Base-by-base conservation (phyloP, 176 grass and related monocot species). In the Oryza rufipogon region DNA sequence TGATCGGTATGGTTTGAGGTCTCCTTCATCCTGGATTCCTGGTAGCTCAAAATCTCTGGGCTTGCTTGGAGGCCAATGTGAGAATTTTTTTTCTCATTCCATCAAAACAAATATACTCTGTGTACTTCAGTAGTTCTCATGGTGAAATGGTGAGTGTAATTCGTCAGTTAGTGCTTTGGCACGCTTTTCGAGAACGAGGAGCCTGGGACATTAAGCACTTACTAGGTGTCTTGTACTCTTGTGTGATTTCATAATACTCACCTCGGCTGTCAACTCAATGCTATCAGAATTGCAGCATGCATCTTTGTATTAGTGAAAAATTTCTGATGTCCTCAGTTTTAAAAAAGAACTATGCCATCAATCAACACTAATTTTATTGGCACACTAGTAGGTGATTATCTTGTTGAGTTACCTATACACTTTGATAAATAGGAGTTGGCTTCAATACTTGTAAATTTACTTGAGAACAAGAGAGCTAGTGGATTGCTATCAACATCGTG, bases 381-480 rank as follows among this genome's bases (percentile, higher is more conserved):
- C 69, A 45, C n/a, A 49, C 69, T 73, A 45, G 25, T n/a, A 11
- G 7, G 34, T 82, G 16, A 82, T 26, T 11, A 25, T 61, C 79
- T 60, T 44, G 49, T 60, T 17, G n/a, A 73, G 38, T 38, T 71
- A 63, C 66, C 2, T 49, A 30, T 63, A 32, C 44, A 34, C 7
- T 83, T 83, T 77, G 86, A 77, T 38, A 75, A 22, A 10, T 66
- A 68, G 17, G 23, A 75, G 11, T 68, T 14, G 12, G 11, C 70
- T 45, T 58, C 45, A 56, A 10, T 71, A 42, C 42, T 51, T 77
- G 13, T 72, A 28, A 41, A n/a, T 63, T 34, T 60, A 4, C 75
- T 63, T 63, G 36, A 77, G 75, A 61, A 41, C 17, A 56, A 73
- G 51, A 7, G 58, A 72, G 22, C 39, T 42, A 68, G 12, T 15